A percentile compares a stretch with the other conserved stretches of the same genome.
These are phyloP conservation scores for Colletotrichum musae DNA, from an alignment of 2,329 filamentous ascomycete genomes.

Conservation along the genomic window DNA sequence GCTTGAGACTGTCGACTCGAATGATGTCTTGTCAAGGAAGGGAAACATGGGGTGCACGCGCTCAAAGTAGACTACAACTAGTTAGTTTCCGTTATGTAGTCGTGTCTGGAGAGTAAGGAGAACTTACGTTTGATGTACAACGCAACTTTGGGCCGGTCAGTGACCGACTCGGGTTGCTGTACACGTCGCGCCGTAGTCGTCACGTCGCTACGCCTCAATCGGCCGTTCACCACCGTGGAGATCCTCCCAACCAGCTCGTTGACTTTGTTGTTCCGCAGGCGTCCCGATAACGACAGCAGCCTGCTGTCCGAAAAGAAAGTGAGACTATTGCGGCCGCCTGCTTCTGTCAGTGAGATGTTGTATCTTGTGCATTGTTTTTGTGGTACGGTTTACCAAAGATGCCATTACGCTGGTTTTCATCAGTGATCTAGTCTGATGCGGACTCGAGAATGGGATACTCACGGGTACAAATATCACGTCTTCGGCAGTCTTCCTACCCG, in stretches of 20 bases:
- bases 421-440: background rate
- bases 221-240: constrained; percentile 43
- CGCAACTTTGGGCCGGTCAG: constrained; percentile 16
- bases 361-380: background rate
- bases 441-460: constrained; percentile 1
- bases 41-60: constrained; percentile 56
- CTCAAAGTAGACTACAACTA: constrained; percentile 53
- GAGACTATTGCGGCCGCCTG: constrained; percentile 47
- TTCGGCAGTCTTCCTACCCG: constrained; percentile 29
- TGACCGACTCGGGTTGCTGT: constrained; percentile 10
- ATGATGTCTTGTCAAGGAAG: constrained; percentile 54
- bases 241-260: constrained; percentile 48
- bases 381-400: constrained; percentile 43
- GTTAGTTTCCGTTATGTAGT: background rate
- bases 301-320: constrained; percentile 51
- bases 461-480: constrained; percentile 46
- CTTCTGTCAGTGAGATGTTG: background rate
- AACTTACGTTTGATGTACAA: constrained; percentile 37
- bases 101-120: too few relatives aligned
- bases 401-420: constrained; percentile 46
- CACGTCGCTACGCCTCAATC: constrained; percentile 35
- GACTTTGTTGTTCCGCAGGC: constrained; percentile 49
- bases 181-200: constrained; percentile 9
- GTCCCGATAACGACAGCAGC: constrained; percentile 47
- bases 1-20: constrained; percentile 50